Percentiles rank a stretch among this genome's conserved stretches.
Evolutionary conservation across 331 rosid genomes (phyloP).

Genomic region (Stylosanthes scabra): DNA sequence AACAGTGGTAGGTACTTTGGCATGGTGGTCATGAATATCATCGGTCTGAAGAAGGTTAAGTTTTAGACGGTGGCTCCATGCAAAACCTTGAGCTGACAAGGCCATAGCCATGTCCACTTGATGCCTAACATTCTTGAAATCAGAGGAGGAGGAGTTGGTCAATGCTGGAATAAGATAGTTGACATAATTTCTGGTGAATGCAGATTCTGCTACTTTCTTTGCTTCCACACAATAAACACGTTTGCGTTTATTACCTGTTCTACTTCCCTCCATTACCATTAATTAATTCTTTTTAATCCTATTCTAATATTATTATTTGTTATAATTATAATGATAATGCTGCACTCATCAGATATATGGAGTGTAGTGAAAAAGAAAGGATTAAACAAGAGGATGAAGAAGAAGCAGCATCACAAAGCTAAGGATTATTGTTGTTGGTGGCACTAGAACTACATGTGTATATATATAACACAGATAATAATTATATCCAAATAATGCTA

Average conservation of each 20-base stretch:
- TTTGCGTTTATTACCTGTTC: conserved; percentile 47
- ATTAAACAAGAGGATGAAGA: conserved; percentile 12
- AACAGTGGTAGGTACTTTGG: conserved; percentile 30
- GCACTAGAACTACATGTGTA: background rate
- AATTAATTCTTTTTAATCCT: too few species aligned
- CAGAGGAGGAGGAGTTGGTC: conserved; percentile 31
- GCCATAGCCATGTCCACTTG: conserved; percentile 85
- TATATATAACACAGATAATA: background rate
- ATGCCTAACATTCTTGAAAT: conserved; percentile 41
- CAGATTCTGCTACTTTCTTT: conserved; percentile 38
- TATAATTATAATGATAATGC: background rate
- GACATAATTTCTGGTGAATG: conserved; percentile 60
- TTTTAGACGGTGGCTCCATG: conserved; percentile 69
- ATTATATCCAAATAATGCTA: too few species aligned
- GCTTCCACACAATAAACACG: conserved; percentile 59
- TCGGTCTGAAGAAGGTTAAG: conserved; percentile 55
- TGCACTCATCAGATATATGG: too few species aligned
- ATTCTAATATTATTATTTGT: too few species aligned
- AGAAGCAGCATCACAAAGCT: background rate
- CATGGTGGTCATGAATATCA: background rate
- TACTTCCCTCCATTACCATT: conserved; percentile 45
- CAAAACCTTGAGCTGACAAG: conserved; percentile 59
- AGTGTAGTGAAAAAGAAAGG: background rate
- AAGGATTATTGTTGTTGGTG: conserved; percentile 8
- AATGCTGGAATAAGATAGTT: conserved; percentile 63